Conservation (phyloP, 768 basidiomycete species). For the Cyathus striatus region DNA sequence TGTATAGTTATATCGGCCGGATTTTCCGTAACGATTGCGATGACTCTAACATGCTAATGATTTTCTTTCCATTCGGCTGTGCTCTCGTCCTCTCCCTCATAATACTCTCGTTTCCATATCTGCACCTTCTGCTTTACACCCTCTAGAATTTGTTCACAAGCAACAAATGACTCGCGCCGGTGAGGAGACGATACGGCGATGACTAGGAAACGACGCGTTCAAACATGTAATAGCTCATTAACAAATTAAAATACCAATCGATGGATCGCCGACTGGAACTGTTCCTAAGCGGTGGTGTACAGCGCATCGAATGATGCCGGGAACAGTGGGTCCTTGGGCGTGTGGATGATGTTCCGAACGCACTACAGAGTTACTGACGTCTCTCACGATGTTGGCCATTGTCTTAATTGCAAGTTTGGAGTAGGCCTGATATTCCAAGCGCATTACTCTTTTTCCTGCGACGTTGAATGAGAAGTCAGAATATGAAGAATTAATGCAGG, state of each 20-base stretch:
- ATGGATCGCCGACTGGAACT: slow-evolving; percentile 75
- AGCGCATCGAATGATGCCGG: slow-evolving; percentile 50
- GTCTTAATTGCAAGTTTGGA: slow-evolving; percentile 77
- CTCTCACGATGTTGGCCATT: slow-evolving; percentile 53
- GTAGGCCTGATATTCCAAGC: slow-evolving; percentile 81
- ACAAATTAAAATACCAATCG: slow-evolving; percentile 42
- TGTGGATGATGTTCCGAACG: slow-evolving; percentile 40
- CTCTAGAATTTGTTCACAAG: slow-evolving; percentile 82
- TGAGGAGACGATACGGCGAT: slow-evolving; percentile 84
- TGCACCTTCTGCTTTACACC: slow-evolving; percentile 78
- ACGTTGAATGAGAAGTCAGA: background rate
- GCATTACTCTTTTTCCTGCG: slow-evolving; percentile 64
- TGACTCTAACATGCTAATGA: slow-evolving; percentile 15
- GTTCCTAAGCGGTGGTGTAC: slow-evolving; percentile 75
- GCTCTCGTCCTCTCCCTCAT: slow-evolving; percentile 61
- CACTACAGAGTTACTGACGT: slow-evolving; percentile 33
- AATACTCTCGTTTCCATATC: slow-evolving; percentile 91
- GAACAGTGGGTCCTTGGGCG: slow-evolving; percentile 10
- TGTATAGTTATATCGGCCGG: background rate
- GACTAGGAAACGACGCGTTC: slow-evolving; percentile 39
- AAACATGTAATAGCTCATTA: background rate
- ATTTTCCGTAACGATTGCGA: background rate
- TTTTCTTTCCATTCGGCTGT: slow-evolving; percentile 73
- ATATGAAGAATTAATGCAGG: background rate
- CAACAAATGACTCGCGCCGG: slow-evolving; percentile 73